Evolutionary conservation across 345 rosid genomes (phyloP).

Genomic region (Camelina sativa): DNA sequence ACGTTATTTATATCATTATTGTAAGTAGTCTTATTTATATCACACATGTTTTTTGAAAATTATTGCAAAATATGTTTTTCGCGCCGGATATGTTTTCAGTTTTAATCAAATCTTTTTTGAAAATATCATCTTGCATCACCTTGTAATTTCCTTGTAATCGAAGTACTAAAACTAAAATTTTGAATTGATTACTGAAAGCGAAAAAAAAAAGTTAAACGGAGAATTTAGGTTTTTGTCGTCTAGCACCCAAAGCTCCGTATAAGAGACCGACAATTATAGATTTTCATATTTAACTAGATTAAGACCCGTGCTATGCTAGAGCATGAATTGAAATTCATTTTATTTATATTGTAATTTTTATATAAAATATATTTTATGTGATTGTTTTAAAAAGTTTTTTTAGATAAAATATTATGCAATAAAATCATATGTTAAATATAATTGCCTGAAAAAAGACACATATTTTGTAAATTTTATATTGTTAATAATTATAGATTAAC

Average conservation of each 20-base stretch:
- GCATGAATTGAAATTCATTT: too few relatives aligned
- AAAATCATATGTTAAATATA: too few relatives aligned
- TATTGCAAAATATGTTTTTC: background rate
- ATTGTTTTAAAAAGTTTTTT: too few relatives aligned
- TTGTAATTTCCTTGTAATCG: background rate
- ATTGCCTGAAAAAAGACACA: too few relatives aligned
- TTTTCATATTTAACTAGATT: slow-evolving; percentile 37
- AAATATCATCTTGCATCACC: background rate
- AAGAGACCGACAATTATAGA: slow-evolving; percentile 40
- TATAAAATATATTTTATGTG: too few relatives aligned
- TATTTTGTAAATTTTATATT: too few relatives aligned
- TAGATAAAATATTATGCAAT: too few relatives aligned
- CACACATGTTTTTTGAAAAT: background rate
- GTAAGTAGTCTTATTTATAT: background rate
- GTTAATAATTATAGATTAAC: too few relatives aligned
- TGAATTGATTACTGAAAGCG: slow-evolving; percentile 5
- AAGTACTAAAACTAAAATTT: background rate
- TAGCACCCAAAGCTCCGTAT: slow-evolving; percentile 43
- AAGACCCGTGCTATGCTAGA: too few relatives aligned
- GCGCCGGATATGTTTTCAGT: background rate
- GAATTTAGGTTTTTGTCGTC: slow-evolving; percentile 37
- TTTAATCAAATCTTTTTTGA: background rate
- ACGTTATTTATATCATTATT: too few relatives aligned
- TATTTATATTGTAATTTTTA: too few relatives aligned
- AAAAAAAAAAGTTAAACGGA: background rate